A percentile compares a stretch with the other conserved stretches of the same genome.
phyloP scores from a whole-genome alignment of 2,329 filamentous ascomycete genomes.

The Purpureocillium lavendulum region DNA sequence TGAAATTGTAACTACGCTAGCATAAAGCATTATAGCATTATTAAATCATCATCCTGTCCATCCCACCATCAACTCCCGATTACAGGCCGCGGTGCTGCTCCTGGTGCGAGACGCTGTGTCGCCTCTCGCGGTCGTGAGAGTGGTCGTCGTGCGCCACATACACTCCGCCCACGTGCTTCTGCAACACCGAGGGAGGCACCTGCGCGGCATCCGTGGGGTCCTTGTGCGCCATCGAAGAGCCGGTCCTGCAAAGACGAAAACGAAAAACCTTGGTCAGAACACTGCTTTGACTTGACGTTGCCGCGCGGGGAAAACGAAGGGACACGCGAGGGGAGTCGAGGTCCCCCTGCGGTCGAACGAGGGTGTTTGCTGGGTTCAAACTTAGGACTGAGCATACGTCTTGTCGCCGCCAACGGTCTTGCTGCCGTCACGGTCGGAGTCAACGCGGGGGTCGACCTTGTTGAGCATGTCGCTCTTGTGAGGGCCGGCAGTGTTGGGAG shows the following conservation, averaged over 20 bases:
- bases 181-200: constrained; percentile 46
- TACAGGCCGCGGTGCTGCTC: constrained; percentile 39
- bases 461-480: constrained; percentile 46
- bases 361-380: constrained; percentile 5
- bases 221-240: constrained; percentile 11
- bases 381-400: constrained; percentile 30
- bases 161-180: constrained; percentile 37
- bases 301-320: background rate
- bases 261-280: background rate
- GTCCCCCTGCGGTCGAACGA: too few species aligned
- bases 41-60: constrained; percentile 3
- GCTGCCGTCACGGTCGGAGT: constrained; percentile 45
- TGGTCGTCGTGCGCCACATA: constrained; percentile 34
- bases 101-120: constrained; percentile 41
- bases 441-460: constrained; percentile 47
- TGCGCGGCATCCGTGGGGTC: constrained; percentile 49
- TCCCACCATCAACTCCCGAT: constrained; percentile 4
- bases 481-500: constrained; percentile 25
- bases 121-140: constrained; percentile 31
- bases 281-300: background rate
- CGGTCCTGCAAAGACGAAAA: background rate
- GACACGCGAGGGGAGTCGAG: too few species aligned
- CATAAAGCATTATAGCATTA: constrained; percentile 2
- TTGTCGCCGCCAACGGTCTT: constrained; percentile 47
- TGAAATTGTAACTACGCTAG: background rate